Base-by-base conservation (phyloP, 2,329 filamentous ascomycete species). In the Pestalotiopsis sp. region DNA sequence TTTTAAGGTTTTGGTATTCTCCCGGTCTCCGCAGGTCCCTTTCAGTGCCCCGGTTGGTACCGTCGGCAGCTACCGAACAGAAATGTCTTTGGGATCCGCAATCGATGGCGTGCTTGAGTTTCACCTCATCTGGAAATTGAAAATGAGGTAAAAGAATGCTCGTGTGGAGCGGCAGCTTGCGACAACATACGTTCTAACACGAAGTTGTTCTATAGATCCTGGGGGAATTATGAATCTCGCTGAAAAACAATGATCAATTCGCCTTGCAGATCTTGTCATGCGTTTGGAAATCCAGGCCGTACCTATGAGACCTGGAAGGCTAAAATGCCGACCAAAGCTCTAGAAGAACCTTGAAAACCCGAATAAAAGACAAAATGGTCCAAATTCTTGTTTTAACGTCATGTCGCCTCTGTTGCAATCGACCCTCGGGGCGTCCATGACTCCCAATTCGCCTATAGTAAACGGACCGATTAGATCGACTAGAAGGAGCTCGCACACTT, bases 41-140 rank as follows among this genome's bases (percentile, higher is more conserved):
- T 17, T 20, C 45, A 52, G 45, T n/a, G 7, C n/a, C 45, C 45
- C 45, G 45, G 45, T 52, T 52, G 45, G 17, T 52, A 52, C 45
- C 45, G 59, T 62, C 59, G 59, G 59, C 20, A 62, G 25, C 59
- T 36, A n/a, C 59, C 59, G 59, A 39, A 14, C 9, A 62, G 17
- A 39, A 36, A 62, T 36, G 13, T 20, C 59, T 39, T 62, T 17
- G 31, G 59, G 17, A 39, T 62, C 59, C 59, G n/a, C 59, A 36
- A 39, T 62, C 59, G 27, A 62, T 62, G 59, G 27, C 59, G 59
- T 62, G 59, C 59, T 36, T 12, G 59, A 39, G 17, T n/a, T 31
- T 62, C 36, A 62, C 20, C n/a, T 62, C n/a, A 62, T 62, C 27
- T 36, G 38, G 59, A 62, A 59, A 17, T 36, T n/a, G 27, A 62